These are phyloP conservation scores for Hyphopichia homilentoma DNA, from an alignment of 805 yeast species.

Conservation along the genomic window DNA sequence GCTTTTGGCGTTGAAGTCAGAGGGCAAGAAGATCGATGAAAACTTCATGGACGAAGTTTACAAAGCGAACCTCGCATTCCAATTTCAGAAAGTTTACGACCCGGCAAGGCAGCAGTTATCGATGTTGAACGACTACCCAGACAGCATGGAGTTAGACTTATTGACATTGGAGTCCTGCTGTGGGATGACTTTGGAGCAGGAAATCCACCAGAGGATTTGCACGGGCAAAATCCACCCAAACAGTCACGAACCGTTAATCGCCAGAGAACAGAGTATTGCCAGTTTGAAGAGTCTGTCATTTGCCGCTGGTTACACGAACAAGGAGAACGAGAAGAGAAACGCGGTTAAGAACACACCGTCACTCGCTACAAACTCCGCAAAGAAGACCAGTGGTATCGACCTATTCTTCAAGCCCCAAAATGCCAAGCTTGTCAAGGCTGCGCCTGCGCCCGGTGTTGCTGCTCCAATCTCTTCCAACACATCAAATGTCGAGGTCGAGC, in stretches of 20 bases:
- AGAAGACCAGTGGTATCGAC: too few relatives aligned
- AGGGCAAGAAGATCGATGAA: constrained; percentile 58
- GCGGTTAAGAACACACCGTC: too few relatives aligned
- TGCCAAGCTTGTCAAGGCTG: constrained; percentile 2
- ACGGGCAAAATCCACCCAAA: constrained; percentile 67
- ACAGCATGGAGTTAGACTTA: constrained; percentile 34
- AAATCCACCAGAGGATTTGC: constrained; percentile 55
- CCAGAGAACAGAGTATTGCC: constrained; percentile 42
- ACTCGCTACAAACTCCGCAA: too few relatives aligned
- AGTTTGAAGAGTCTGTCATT: constrained; percentile 16
- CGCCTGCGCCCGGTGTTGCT: too few relatives aligned
- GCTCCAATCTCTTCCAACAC: too few relatives aligned
- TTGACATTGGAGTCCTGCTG: constrained; percentile 44
- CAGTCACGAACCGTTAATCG: constrained; percentile 41
- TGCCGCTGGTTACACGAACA: constrained; percentile 3
- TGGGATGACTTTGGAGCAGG: constrained; percentile 41
- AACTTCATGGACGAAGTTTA: constrained; percentile 57
- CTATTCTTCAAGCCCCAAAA: constrained; percentile 4
- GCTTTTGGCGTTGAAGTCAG: constrained; percentile 52
- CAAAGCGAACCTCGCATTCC: constrained; percentile 75
- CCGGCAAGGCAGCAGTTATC: constrained; percentile 49
- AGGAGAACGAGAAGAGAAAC: too few relatives aligned
- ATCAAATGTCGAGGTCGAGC: too few relatives aligned
- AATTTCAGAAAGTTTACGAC: constrained; percentile 80
- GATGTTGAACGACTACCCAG: constrained; percentile 57